These are phyloP conservation scores for Rheum nobile DNA, from an alignment of 148 eudicot species.

Conservation along the genomic window DNA sequence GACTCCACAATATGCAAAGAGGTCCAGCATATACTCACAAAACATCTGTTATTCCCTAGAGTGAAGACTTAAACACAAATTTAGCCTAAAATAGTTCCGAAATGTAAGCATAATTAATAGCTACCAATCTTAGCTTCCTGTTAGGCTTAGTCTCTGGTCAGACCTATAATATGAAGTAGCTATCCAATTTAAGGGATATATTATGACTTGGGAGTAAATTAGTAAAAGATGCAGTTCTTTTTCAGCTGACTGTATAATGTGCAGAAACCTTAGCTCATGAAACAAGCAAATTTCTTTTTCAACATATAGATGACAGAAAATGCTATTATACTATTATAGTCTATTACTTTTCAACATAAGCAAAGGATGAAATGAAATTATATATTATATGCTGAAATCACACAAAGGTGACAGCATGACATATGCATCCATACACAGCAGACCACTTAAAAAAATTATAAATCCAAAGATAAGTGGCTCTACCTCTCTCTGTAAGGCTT, in stretches of 20 bases:
- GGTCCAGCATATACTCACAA: not conserved
- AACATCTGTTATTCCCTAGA: not conserved
- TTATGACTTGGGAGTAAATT: not conserved
- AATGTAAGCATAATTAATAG: not conserved
- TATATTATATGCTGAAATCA: not conserved
- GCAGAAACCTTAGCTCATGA: not conserved
- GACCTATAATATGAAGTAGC: not conserved
- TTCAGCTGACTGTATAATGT: not conserved
- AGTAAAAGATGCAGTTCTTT: not conserved
- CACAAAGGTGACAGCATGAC: not conserved
- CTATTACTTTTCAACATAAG: not conserved
- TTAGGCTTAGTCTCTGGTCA: not conserved
- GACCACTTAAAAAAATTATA: not conserved
- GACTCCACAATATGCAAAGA: not conserved
- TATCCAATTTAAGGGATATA: not conserved
- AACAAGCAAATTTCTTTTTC: not conserved
- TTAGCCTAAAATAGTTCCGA: not conserved
- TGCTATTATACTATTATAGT: not conserved
- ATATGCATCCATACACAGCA: not conserved
- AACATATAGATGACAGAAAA: not conserved
- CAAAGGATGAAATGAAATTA: not conserved
- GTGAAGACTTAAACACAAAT: not conserved
- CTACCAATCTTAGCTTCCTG: not conserved
- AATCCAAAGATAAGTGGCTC: slow-evolving; percentile 7
- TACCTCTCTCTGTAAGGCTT: slow-evolving; percentile 95